Percentiles rank a stretch among this genome's conserved stretches.
phyloP scores from a whole-genome alignment of 768 basidiomycete species.

The Suillus lakei region DNA sequence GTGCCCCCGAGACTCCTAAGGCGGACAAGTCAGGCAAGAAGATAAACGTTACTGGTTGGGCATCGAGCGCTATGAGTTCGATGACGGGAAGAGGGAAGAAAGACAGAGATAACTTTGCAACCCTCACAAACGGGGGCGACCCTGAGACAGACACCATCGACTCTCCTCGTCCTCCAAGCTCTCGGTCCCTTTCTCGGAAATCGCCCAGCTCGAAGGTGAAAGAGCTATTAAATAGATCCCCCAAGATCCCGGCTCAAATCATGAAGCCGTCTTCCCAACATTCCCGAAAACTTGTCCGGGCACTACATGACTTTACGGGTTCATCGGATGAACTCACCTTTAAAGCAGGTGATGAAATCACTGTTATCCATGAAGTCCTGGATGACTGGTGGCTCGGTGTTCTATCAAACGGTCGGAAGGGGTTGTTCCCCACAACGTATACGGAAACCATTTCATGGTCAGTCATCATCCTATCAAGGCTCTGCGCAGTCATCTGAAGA shows the following conservation, averaged over 20 bases:
- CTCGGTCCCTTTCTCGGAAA: conserved; percentile 35
- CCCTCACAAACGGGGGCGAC: conserved; percentile 49
- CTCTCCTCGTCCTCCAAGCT: conserved; percentile 40
- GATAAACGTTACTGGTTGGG: conserved; percentile 53
- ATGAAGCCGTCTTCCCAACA: conserved; percentile 55
- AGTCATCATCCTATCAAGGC: conserved; percentile 18
- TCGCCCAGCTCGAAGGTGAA: conserved; percentile 30
- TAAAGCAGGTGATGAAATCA: conserved; percentile 73
- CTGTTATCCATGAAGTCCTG: conserved; percentile 78
- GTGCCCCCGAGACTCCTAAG: conserved; percentile 40
- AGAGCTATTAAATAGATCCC: conserved; percentile 30
- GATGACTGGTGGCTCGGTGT: conserved; percentile 95
- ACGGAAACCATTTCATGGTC: conserved; percentile 49
- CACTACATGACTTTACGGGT: conserved; percentile 75
- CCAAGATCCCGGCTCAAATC: conserved; percentile 42
- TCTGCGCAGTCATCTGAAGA: conserved; percentile 39
- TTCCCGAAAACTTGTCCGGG: conserved; percentile 62
- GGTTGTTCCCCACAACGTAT: conserved; percentile 83
- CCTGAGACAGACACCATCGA: conserved; percentile 24
- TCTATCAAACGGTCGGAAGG: conserved; percentile 61
- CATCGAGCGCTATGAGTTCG: conserved; percentile 65
- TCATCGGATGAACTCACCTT: conserved; percentile 82
- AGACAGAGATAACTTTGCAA: conserved; percentile 64
- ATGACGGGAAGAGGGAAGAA: conserved; percentile 62
- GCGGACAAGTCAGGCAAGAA: conserved; percentile 45